These are phyloP conservation scores for Metarhizium album DNA, from an alignment of 2,329 filamentous ascomycete genomes.

Conservation along the genomic window DNA sequence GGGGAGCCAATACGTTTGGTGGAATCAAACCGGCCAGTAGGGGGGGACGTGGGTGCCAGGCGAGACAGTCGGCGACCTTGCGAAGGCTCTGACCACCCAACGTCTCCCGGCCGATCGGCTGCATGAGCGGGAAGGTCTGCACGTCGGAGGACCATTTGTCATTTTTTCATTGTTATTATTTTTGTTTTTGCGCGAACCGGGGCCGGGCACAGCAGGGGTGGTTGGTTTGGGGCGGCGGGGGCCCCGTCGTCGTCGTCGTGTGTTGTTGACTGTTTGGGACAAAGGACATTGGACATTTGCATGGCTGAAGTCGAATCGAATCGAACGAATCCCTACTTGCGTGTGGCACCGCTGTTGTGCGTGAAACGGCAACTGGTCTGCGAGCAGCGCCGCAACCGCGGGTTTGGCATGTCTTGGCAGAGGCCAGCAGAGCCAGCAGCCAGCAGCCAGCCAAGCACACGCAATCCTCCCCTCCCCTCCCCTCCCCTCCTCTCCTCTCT, in stretches of 20 bases:
- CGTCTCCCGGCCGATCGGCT: neutral
- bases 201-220: neutral
- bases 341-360: neutral
- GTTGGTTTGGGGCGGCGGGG: too few species aligned
- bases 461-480: too few species aligned
- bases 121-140: neutral
- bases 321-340: neutral
- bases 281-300: neutral
- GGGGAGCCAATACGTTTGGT: neutral
- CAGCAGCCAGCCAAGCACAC: neutral
- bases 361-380: neutral
- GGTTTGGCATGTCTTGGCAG: constrained; percentile 3
- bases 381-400: constrained; percentile 1
- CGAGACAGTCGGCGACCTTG: neutral
- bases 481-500: too few species aligned
- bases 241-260: too few species aligned
- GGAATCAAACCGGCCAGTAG: constrained; percentile 3
- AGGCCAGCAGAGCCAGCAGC: neutral
- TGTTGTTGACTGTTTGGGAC: neutral
- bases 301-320: neutral
- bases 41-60: neutral
- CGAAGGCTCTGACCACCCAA: neutral
- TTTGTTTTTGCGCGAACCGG: neutral
- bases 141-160: neutral
- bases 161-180: neutral